phyloP scores from a whole-genome alignment of 1,284 basidiomycete genomes.

The Golubevia pallescens region DNA sequence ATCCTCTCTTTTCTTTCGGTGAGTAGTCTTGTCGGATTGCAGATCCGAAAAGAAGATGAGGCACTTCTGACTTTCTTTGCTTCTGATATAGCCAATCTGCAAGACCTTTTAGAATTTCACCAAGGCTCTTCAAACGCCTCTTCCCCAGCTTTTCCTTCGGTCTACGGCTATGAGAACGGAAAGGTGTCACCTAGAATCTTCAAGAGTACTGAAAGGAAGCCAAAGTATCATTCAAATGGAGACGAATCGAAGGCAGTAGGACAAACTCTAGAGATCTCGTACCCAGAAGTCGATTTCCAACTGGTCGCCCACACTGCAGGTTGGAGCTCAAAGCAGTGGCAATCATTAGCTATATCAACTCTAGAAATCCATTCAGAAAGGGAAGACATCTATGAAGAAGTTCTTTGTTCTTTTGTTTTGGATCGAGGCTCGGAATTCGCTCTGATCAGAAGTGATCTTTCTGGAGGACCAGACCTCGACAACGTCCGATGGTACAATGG shows the following conservation, averaged over 20 bases:
- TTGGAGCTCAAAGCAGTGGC: conserved; percentile 34
- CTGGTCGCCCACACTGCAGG: conserved; percentile 24
- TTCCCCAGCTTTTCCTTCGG: conserved; percentile 7
- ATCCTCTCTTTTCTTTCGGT: not conserved
- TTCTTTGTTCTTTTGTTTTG: conserved; percentile 16
- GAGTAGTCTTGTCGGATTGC: not conserved
- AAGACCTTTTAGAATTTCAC: not conserved
- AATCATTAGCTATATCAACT: conserved; percentile 20
- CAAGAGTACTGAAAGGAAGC: not conserved
- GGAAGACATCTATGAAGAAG: conserved; percentile 9
- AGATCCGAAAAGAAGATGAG: not conserved
- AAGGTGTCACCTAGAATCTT: conserved; percentile 4
- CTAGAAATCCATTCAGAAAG: conserved; percentile 12
- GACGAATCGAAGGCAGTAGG: not conserved
- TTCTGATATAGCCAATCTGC: not conserved
- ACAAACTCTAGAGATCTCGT: conserved; percentile 20
- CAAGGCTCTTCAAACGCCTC: not conserved
- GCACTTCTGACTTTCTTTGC: not conserved
- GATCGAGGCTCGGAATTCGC: conserved; percentile 29
- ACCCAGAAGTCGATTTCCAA: conserved; percentile 21
- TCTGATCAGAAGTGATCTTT: conserved; percentile 5
- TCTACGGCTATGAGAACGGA: conserved; percentile 17
- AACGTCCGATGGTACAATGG: conserved; percentile 29
- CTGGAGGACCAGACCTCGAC: not conserved
- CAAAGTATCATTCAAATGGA: conserved; percentile 1